Evolutionary conservation across 768 basidiomycete genomes (phyloP).

Genomic region (Amylocystis lapponica): DNA sequence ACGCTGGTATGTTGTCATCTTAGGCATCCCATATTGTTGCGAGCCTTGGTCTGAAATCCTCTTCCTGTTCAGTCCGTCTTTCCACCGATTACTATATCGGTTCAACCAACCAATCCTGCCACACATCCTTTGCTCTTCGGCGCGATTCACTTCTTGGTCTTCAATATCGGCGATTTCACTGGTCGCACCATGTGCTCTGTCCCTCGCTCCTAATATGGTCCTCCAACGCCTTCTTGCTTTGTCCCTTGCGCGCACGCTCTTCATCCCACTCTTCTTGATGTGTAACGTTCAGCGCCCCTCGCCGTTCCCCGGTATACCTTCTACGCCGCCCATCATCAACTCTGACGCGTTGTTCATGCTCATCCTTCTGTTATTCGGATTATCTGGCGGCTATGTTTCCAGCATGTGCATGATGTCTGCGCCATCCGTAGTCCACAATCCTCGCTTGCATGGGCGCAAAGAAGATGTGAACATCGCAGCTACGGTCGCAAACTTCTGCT

Average conservation of each 20-base stretch:
- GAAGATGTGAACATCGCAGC: conserved; percentile 86
- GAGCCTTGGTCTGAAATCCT: not conserved
- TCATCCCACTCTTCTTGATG: conserved; percentile 82
- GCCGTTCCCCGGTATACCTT: conserved; percentile 14
- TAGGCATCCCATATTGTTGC: not conserved
- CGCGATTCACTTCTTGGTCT: conserved; percentile 70
- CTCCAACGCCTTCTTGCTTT: conserved; percentile 53
- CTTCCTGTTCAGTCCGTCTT: conserved; percentile 60
- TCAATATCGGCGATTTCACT: conserved; percentile 65
- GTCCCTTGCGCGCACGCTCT: conserved; percentile 67
- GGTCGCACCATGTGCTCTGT: conserved; percentile 68
- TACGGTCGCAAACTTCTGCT: conserved; percentile 70
- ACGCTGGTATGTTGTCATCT: conserved; percentile 57
- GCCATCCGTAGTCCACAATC: conserved; percentile 77
- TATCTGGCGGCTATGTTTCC: conserved; percentile 76
- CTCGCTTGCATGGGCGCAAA: conserved; percentile 54
- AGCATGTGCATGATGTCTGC: conserved; percentile 80
- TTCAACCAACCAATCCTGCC: conserved; percentile 56
- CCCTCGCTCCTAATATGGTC: conserved; percentile 67
- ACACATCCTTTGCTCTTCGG: conserved; percentile 82
- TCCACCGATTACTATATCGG: conserved; percentile 79
- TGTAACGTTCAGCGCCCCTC: conserved; percentile 67
- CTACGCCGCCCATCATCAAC: conserved; percentile 47
- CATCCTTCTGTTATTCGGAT: conserved; percentile 67
- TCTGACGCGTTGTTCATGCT: conserved; percentile 75